A percentile compares a stretch with the other conserved stretches of the same genome.
Conservation (phyloP, 208 protist genomes). For the Spongospora subterranea region DNA sequence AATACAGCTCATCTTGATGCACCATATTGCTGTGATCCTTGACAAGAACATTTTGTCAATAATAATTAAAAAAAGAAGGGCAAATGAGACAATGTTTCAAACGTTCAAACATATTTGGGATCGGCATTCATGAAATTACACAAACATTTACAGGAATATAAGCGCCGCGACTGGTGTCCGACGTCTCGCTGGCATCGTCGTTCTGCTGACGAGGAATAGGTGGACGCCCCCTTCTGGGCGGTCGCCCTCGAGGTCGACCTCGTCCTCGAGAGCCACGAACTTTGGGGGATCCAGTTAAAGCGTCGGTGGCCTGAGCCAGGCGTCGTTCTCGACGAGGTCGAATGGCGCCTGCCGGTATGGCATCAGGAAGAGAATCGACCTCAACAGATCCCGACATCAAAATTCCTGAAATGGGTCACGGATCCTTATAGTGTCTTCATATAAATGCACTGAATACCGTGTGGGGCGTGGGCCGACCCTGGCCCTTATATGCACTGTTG, state of each 20-base stretch:
- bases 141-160: neutral
- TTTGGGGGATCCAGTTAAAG: neutral
- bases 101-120: no score
- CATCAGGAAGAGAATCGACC: neutral
- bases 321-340: neutral
- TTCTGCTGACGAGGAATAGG: neutral
- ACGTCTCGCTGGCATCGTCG: slow-evolving; percentile 53
- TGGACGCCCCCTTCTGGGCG: slow-evolving; percentile 13
- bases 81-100: neutral
- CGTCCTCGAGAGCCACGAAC: neutral
- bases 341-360: neutral
- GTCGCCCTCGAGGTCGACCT: neutral
- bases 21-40: neutral
- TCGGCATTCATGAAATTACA: no score
- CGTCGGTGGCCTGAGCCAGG: neutral
- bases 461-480: no score
- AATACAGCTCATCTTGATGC: slow-evolving; percentile 53
- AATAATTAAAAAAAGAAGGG: neutral
- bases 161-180: slow-evolving; percentile 12
- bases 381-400: slow-evolving; percentile 3
- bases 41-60: neutral
- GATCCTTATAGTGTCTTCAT: no score
- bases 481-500: no score
- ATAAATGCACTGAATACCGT: no score
- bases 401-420: no score